Percentiles rank a stretch among this genome's conserved stretches.
Evolutionary conservation across 2,329 filamentous ascomycete genomes (phyloP).

Genomic region (Bipolaris cookei): DNA sequence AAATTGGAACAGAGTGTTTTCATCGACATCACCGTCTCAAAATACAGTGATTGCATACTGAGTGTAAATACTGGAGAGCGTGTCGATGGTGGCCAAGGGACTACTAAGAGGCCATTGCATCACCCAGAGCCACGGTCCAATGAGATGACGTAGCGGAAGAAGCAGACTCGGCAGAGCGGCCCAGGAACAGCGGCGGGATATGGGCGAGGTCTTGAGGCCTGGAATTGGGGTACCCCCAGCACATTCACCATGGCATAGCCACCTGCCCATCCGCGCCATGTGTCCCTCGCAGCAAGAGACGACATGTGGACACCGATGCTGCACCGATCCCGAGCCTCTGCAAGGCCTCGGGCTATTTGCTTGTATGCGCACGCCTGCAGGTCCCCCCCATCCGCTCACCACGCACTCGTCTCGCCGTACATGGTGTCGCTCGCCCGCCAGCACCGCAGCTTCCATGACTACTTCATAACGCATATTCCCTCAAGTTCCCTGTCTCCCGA

Average conservation of each 20-base stretch:
- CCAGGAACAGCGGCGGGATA: slow-evolving; percentile 27
- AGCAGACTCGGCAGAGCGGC: slow-evolving; percentile 16
- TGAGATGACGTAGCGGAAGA: slow-evolving; percentile 24
- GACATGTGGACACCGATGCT: slow-evolving; percentile 50
- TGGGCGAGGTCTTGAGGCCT: slow-evolving; percentile 22
- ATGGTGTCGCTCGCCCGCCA: slow-evolving; percentile 26
- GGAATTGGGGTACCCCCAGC: slow-evolving; percentile 25
- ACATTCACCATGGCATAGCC: slow-evolving; percentile 40
- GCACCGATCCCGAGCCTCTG: slow-evolving; percentile 34
- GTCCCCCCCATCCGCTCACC: slow-evolving; percentile 14
- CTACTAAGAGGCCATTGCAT: not conserved
- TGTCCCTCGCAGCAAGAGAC: slow-evolving; percentile 38
- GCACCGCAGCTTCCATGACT: slow-evolving; percentile 76
- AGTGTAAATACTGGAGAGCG: not conserved
- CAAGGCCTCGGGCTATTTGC: slow-evolving; percentile 30
- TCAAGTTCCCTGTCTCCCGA: slow-evolving; percentile 93
- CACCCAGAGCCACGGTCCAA: slow-evolving; percentile 14
- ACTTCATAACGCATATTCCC: slow-evolving; percentile 95
- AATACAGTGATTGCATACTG: no score
- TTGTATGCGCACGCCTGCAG: slow-evolving; percentile 19
- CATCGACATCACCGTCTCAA: no score
- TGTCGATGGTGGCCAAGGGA: not conserved
- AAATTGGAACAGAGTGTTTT: no score
- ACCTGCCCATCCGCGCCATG: slow-evolving; percentile 39
- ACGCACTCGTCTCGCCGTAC: slow-evolving; percentile 9